These are phyloP conservation scores for Golubevia sp. DNA, from an alignment of 1,284 basidiomycete genomes.

Conservation along the genomic window DNA sequence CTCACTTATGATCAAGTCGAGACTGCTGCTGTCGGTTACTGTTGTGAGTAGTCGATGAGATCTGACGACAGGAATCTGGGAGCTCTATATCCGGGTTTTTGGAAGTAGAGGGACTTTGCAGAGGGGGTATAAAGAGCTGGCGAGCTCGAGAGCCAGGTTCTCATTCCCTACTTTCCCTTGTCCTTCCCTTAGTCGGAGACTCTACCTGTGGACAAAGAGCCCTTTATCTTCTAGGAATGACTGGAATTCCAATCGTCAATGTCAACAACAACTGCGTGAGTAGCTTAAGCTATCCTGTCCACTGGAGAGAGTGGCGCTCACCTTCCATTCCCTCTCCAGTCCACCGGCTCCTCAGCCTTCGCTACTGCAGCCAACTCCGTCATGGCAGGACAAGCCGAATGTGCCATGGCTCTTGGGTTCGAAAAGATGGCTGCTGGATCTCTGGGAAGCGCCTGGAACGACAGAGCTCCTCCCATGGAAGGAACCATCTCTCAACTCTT, in stretches of 20 bases:
- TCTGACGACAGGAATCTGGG: no score
- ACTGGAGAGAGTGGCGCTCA: not conserved
- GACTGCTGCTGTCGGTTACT: conserved; percentile 77
- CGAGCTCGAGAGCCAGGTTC: no score
- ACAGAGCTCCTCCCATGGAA: conserved; percentile 70
- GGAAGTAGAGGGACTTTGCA: not conserved
- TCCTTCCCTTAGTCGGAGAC: conserved; percentile 27
- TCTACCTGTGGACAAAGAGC: conserved; percentile 53
- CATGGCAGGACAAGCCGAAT: conserved; percentile 74
- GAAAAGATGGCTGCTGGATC: conserved; percentile 73
- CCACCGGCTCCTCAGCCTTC: conserved; percentile 52
- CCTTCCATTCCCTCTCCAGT: conserved; percentile 22
- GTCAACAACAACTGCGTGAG: conserved; percentile 61
- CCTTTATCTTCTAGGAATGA: conserved; percentile 53
- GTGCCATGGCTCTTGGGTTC: conserved; percentile 81
- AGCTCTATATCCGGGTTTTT: not conserved
- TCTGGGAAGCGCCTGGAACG: conserved; percentile 73
- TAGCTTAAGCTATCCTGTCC: no score
- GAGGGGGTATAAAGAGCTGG: not conserved
- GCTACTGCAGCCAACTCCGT: conserved; percentile 43
- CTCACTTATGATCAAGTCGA: conserved; percentile 79
- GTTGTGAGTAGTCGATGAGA: conserved; percentile 14
- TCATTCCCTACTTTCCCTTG: not conserved
- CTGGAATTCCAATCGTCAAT: conserved; percentile 51
- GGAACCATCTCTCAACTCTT: conserved; percentile 64